Evolutionary conservation across 192 early-diverging fungal species (phyloP), one percentile per base, ranked within the genome.

Genomic region (Coemansia erecta): DNA sequence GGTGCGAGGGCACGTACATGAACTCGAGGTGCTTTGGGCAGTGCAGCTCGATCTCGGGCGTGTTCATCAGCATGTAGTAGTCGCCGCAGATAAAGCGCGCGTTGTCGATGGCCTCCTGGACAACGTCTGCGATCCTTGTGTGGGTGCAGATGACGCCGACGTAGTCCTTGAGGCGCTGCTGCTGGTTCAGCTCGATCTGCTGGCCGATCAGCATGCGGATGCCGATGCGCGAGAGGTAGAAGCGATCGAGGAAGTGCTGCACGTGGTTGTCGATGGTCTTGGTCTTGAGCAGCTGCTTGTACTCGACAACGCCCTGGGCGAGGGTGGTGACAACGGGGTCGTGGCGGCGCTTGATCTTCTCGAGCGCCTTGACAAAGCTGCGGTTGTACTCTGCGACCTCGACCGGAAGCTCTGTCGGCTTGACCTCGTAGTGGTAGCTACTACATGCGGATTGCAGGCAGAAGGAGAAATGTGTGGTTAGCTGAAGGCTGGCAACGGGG

Each of bases 151-250:
- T 96, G 52, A 98, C 91, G 40, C 95, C 95, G 0, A 95, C 94
- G 59, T 92, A 94, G 56, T 83, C 77, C n/a, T 73, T 68, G 10
- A 84, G 86, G 26, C 78, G 83, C 46, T 83, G 76, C 55, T 56
- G 70, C 63, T 72, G 76, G 72, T 87, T 84, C 21, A 90, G 68
- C 60, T 88, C 85, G 43, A 87, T 83, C 60, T 92, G 91, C 64
- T 92, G 88, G 51, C 90, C 95, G 63, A 98, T 94, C 50, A 98
- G 83, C 91, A 96, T 94, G 50, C 95, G 89, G 69, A 98, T 96
- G n/a, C 95, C 95, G 60, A 98, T 98, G 52, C 95, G 90, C 23
- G 91, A 93, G 86, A 95, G 90, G 78, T 98, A 95, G 81, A 98
- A 98, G 35, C 92, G 86, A 77, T 95, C 94, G 59, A 98, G 73